Evolutionary conservation across 768 basidiomycete genomes (phyloP), one percentile per base, ranked within the genome.

Genomic region (Lactarius hengduanensis): DNA sequence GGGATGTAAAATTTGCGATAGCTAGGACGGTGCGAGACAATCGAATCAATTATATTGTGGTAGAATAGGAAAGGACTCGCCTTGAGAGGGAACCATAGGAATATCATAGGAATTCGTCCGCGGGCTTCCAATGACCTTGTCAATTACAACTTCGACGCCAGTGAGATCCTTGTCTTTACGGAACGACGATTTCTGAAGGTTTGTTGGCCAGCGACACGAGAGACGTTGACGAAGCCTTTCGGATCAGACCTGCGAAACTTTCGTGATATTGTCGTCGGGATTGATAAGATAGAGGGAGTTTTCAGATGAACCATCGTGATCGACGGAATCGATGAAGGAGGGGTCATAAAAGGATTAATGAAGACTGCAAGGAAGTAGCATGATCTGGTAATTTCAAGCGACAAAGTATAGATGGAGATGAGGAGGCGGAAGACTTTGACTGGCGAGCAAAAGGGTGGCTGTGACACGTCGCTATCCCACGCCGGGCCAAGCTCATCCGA

Each of bases 1-100:
- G 89, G 91, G 26, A 92, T 80, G 61, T 78, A 80, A 73, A 92
- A 92, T 75, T 85, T 89, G 65, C 86, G 85, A 6, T 78, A 74
- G 77, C 80, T 75, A 50, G 3, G 18, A 63, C 36, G 9, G 5
- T 53, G 77, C 3, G 47, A n/a, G 72, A 64, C 77, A 81, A 71
- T 34, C 62, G 61, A 57, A 36, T 69, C 32, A 32, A 62, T 32
- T 41, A 59, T 30, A n/a, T 16, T 2, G 20, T 1, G 20, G 32
- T 68, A 32, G 4, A 22, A 61, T 11, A 59, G 38, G 16, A 59
- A 63, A 15, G 64, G 57, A 78, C 84, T 40, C 71, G 86, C 86
- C 82, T 84, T 20, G 82, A 77, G 26, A 86, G 76, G 15, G 83
- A 78, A 7, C 82, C 81, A 10, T 68, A 70, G 4, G 69, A 67